A percentile compares a stretch with the other conserved stretches of the same genome.
These are phyloP conservation scores for Paecilomyces sp. DNA, from an alignment of 2,329 filamentous ascomycete species.

Conservation along the genomic window DNA sequence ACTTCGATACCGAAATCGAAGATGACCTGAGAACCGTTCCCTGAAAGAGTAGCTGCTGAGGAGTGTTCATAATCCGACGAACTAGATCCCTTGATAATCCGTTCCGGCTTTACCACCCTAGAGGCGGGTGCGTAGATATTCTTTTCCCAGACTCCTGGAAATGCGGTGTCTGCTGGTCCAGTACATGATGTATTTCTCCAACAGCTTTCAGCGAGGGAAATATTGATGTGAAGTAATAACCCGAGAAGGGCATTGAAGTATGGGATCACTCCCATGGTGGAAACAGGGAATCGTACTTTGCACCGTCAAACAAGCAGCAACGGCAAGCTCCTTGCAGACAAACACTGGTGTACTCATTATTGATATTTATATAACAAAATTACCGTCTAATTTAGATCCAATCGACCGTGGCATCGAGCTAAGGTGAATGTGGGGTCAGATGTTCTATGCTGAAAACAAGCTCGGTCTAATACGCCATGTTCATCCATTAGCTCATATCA, in stretches of 20 bases:
- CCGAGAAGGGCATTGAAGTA: background rate
- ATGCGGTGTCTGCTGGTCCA: constrained; percentile 43
- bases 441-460: background rate
- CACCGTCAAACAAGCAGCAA: too few relatives aligned
- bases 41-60: constrained; percentile 22
- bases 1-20: constrained; percentile 56
- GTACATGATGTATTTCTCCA: constrained; percentile 52
- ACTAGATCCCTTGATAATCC: constrained; percentile 24
- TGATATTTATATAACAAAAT: background rate
- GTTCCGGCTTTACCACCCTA: constrained; percentile 43
- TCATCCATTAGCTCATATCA: background rate
- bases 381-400: background rate
- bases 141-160: constrained; percentile 51
- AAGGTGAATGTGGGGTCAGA: background rate
- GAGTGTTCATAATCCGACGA: constrained; percentile 20
- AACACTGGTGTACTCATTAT: too few relatives aligned
- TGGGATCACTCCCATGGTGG: background rate
- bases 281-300: background rate
- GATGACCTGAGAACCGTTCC: constrained; percentile 48
- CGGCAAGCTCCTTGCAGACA: too few relatives aligned
- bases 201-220: constrained; percentile 28
- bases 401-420: background rate
- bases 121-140: constrained; percentile 52
- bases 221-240: constrained; percentile 9
- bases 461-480: background rate